Conservation (phyloP, 2,329 filamentous ascomycete species). For the Beauveria asiatica region DNA sequence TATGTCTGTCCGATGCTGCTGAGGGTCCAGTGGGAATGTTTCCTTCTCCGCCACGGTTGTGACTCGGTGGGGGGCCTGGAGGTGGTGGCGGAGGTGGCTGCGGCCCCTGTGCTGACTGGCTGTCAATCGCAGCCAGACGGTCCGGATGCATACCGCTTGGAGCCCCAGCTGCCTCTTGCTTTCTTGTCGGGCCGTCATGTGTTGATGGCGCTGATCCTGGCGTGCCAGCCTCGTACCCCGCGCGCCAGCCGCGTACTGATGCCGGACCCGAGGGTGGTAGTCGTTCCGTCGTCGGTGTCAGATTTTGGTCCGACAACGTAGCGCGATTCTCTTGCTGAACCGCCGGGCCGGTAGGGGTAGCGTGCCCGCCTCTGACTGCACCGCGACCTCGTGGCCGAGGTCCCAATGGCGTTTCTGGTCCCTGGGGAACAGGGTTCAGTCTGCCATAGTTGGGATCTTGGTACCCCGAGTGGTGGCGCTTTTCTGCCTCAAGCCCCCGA, state of each 20-base stretch:
- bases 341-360: slow-evolving; percentile 27
- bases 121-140: slow-evolving; percentile 38
- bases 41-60: slow-evolving; percentile 19
- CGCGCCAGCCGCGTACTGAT: slow-evolving; percentile 38
- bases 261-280: slow-evolving; percentile 45
- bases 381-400: slow-evolving; percentile 43
- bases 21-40: slow-evolving; percentile 28
- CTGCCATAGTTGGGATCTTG: slow-evolving; percentile 57
- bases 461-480: slow-evolving; percentile 33
- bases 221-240: slow-evolving; percentile 32
- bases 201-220: slow-evolving; percentile 24
- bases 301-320: slow-evolving; percentile 28
- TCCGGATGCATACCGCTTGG: slow-evolving; percentile 39
- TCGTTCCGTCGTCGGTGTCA: slow-evolving; percentile 39
- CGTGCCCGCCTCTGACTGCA: slow-evolving; percentile 28
- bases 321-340: slow-evolving; percentile 36
- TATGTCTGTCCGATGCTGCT: slow-evolving; percentile 28
- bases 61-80: slow-evolving; percentile 22
- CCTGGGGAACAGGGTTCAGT: slow-evolving; percentile 43
- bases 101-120: slow-evolving; percentile 12
- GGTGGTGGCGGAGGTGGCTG: slow-evolving; percentile 19
- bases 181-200: slow-evolving; percentile 30
- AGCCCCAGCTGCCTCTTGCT: slow-evolving; percentile 24
- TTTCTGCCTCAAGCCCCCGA: slow-evolving; percentile 38
- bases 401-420: slow-evolving; percentile 44